Base-by-base conservation (phyloP, 352 stramenopile species). In the Globisporangium spiculum region DNA sequence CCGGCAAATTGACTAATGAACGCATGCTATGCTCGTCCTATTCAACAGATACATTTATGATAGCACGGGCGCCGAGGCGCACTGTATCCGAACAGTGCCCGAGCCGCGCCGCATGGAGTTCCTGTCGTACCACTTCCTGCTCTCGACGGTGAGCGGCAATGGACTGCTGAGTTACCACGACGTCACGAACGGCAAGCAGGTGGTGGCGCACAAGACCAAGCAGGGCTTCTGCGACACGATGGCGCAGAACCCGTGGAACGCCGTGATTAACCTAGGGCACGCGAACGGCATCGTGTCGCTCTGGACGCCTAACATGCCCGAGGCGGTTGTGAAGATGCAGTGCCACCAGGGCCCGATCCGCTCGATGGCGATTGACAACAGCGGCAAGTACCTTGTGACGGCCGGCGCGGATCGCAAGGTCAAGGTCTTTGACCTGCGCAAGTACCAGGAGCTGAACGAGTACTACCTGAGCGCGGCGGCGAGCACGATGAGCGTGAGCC, bases 81-180 rank as follows among this genome's bases (percentile, higher is more conserved):
- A 99, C 80, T 96, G 96, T 66, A 88, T 99, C 66, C 89, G 91
- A 27, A 80, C 96, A 12, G 92, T 99, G 65, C 80, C 90, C 32
- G 91, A 98, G 75, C 95, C 97, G 0, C 84, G 94, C 34, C 83
- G 79, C 36, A 84, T 99, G 73, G 87, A 98, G 75, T 99, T 99
- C 75, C 81, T 99, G 57, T 97, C 97, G 4, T 99, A 99, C 83
- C 98, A 99, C 79, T 99, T 99, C 74, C 69, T 99, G 71, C 88
- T 99, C 53, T 93, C 97, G n/a, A 97, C 89, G 44, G 84, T 99
- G 56, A 98, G 97, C 60, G 86, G 92, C 69, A 91, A 87, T 63
- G 81, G 89, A 34, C 59, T 94, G 59, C 79, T 99, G 18, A 97
- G 92, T 70, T 99, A 99, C 81, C 95, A 98, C 70, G 97, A 99